Evolutionary conservation across 1,139 yeast genomes (phyloP), one percentile per base, ranked within the genome.

Genomic region (Keqinozyma sinolaborantium): DNA sequence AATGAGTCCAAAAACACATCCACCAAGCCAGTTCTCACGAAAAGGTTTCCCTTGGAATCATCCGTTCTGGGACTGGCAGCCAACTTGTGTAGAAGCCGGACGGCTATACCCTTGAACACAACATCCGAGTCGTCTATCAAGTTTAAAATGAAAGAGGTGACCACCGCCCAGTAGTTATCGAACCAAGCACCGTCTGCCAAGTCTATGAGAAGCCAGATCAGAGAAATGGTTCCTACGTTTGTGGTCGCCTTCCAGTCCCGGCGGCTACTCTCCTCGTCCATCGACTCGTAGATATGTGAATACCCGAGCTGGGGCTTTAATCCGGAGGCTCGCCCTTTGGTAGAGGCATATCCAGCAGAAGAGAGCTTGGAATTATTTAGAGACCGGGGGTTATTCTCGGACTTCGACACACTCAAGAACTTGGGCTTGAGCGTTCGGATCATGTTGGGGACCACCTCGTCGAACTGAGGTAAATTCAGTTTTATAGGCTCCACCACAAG

Each of bases 81-180:
- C 3, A 70, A 38, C 6, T 44, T 21, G 2, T 34, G 36, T 3
- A 68, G 45, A 3, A 75, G 41, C 14, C 47, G 43, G 32, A 70
- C 64, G 9, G 77, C 79, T 33, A 64, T 64, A 0, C 56, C 44
- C 40, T 77, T 76, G 32, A 65, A 53, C 5, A 42, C 40, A 0
- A 72, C 61, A 15, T 73, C 75, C 31, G 67, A 65, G 37, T 73
- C 75, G 43, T 78, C 83, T 14, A 76, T 48, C 8, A 75, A 49
- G 36, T 24, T 24, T 10, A 24, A 24, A 5, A 24, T 8, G 14
- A 12, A 12, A 13, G 26, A 24, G 10, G 26, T 24, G 10, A 24
- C 8, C 13, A 24, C 6, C 5, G 16, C 15, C 26, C 26, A 24
- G 10, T 24, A 24, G 10, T 12, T 24, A 5, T 24, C 16, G 5